Base-by-base conservation (phyloP, 2,329 filamentous ascomycete genomes). In the Sarocladium kiliense region DNA sequence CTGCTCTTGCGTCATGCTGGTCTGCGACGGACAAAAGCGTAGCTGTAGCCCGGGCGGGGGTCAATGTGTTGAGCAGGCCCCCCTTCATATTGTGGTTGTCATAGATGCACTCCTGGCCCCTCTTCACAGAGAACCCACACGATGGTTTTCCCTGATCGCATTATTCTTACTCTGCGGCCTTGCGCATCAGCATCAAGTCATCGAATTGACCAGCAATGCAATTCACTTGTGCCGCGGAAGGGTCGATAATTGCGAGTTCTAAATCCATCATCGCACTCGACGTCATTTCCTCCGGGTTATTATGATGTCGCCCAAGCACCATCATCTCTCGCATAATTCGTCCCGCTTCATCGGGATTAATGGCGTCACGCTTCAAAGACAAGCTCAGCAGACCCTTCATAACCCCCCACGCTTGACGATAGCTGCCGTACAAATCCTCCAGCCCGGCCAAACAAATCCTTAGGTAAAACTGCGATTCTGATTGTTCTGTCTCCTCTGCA, bases 1-100 rank as follows among this genome's bases (percentile, higher is more conserved):
- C 25, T 14, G 4, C 34, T 11, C 23, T 7, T 18, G 50, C 6
- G 23, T 26, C 19, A n/a, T 27, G 5, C n/a, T 26, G 32, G 5
- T 41, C 36, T 41, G 32, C 21, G 5, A 41, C 26, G 2, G 32
- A 19, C 14, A 53, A 19, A 2, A 53, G 34, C 9, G 21, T 53
- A 6, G 50, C 19, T 2, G 14, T 53, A 14, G 25, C 23, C 12
- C 19, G 32, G 21, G 34, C 9, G 10, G 50, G 34, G 10, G 32
- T 41, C 32, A 53, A 34, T 7, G 32, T 34, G 50, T 41, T 53
- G 50, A 53, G 50, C 21, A 53, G 23, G 3, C 50, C 23, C 11
- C 36, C 32, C 36, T 53, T 53, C 4, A 25, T 23, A 5, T 41
- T 30, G 23, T 21, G 19, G 11, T 39, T 16, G 21, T 53, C 50